phyloP scores from a whole-genome alignment of 2,329 filamentous ascomycete species.

The Amauroascus verrucosus region DNA sequence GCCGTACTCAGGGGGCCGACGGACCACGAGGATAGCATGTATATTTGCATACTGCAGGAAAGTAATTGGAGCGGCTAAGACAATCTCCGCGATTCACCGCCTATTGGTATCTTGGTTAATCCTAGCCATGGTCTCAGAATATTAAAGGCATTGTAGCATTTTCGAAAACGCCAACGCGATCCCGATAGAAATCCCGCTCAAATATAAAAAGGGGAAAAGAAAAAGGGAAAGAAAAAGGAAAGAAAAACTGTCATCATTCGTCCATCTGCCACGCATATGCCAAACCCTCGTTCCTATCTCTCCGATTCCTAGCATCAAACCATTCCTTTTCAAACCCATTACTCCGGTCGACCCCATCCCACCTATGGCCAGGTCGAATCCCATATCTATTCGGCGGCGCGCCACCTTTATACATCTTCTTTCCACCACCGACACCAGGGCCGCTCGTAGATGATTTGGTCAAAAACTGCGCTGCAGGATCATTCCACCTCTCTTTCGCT shows the following conservation, averaged over 20 bases:
- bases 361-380: slow-evolving; percentile 81
- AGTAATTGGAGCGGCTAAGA: too few relatives aligned
- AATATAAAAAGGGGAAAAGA: neutral
- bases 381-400: slow-evolving; percentile 87
- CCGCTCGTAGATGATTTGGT: slow-evolving; percentile 42
- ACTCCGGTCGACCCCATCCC: slow-evolving; percentile 91
- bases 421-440: slow-evolving; percentile 46
- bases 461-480: slow-evolving; percentile 79
- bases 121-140: too few relatives aligned
- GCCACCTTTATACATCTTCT: slow-evolving; percentile 65
- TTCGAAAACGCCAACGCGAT: too few relatives aligned
- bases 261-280: slow-evolving; percentile 97
- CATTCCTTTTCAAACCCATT: slow-evolving; percentile 91
- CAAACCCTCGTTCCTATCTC: slow-evolving; percentile 64
- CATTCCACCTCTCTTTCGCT: slow-evolving; percentile 74
- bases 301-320: slow-evolving; percentile 76
- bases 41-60: too few relatives aligned
- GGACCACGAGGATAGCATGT: too few relatives aligned
- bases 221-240: neutral
- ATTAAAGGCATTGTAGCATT: too few relatives aligned
- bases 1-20: too few relatives aligned
- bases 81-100: too few relatives aligned
- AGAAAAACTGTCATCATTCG: slow-evolving; percentile 43
- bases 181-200: too few relatives aligned
- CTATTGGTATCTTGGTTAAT: too few relatives aligned